phyloP scores from a whole-genome alignment of 805 yeast genomes.

The Saturnispora sanitii region DNA sequence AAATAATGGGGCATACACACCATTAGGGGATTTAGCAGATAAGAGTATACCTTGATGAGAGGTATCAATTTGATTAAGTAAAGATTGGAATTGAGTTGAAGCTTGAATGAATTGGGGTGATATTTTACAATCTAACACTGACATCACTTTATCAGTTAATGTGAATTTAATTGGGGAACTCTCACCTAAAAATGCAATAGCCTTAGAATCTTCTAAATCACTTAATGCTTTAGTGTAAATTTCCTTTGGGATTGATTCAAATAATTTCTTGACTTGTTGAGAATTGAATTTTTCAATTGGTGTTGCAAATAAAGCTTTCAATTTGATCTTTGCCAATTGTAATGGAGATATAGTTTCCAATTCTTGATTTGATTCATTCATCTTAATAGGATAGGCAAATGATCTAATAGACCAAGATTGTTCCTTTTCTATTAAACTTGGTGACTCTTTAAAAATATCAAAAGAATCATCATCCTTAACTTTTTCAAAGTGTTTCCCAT shows the following conservation, averaged over 20 bases:
- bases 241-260: conserved; percentile 36
- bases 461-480: conserved; percentile 20
- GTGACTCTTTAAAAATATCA: conserved; percentile 38
- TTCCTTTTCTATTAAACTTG: conserved; percentile 68
- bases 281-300: conserved; percentile 38
- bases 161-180: conserved; percentile 44
- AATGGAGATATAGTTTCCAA: conserved; percentile 10
- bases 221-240: conserved; percentile 40
- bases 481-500: conserved; percentile 34
- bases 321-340: conserved; percentile 32
- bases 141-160: conserved; percentile 43
- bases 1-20: conserved; percentile 53
- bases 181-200: conserved; percentile 40
- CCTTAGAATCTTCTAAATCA: conserved; percentile 45
- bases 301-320: conserved; percentile 53
- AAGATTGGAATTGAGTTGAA: conserved; percentile 38
- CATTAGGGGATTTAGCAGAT: conserved; percentile 48
- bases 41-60: conserved; percentile 42
- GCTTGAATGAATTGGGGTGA: conserved; percentile 32
- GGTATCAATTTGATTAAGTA: conserved; percentile 22
- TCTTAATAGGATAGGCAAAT: conserved; percentile 30
- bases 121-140: conserved; percentile 31
- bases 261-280: conserved; percentile 35
- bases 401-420: conserved; percentile 36
- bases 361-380: conserved; percentile 12